Evolutionary conservation across 2,329 filamentous ascomycete species (phyloP), one percentile per base, ranked within the genome.

Genomic region (Penicillium griseofulvum): DNA sequence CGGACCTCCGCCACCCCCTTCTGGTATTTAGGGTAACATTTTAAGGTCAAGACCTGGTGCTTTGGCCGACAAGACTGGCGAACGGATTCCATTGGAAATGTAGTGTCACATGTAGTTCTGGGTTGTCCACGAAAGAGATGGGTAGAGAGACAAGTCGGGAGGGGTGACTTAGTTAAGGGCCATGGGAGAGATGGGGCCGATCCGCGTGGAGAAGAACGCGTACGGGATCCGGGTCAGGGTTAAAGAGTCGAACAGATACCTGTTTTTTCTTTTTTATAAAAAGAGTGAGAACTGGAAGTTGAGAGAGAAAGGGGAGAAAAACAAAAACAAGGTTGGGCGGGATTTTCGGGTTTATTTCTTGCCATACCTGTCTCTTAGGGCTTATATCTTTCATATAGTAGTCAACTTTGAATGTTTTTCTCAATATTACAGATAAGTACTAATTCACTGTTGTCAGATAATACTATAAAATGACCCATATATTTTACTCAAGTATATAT

Each of bases 1-100:
- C 93, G 95, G 70, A 96, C 91, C 68, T 96, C 91, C 71, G 92
- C 88, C 59, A 90, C 87, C 49, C 90, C 91, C 78, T 97, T 97
- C 62, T 90, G 90, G 61, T 90, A 92, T 65, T 89, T 88, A 38
- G 94, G 94, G 74, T 97, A 99, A 80, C 93, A 97, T 79, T 96
- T 97, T 63, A 97, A 84, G 64, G 97, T 88, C 58, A 97, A 81
- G 65, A 97, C 90, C 82, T 97, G 93, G 78, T 99, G 94, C 80
- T 97, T 97, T 28, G 94, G 93, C 57, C 93, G 90, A 75, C 80
- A 82, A 65, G 80, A 81, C 71, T 86, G 82, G 61, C 83, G 81
- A 64, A 83, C 76, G 58, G 81, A 76, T 68, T 84, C 77, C 79
- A 85, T 85, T 55, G 64, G 63, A 52, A 51, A 53, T 55, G 43